Conservation (phyloP, 2,329 filamentous ascomycete genomes). For the Clarireedia hainanense region DNA sequence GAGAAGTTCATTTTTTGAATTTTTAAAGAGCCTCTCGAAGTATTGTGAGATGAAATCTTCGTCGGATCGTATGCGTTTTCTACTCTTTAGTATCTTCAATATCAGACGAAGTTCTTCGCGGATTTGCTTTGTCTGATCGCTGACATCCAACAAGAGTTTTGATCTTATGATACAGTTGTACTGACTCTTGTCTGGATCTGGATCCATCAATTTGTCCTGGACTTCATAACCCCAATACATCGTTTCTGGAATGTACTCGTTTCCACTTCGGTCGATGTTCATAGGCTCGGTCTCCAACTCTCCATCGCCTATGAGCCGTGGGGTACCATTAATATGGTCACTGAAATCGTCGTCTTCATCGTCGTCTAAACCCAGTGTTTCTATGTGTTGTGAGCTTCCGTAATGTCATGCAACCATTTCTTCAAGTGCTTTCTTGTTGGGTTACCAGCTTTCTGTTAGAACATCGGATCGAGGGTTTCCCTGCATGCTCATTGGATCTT, state of each 20-base stretch:
- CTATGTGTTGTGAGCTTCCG: neutral
- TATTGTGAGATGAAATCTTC: conserved; percentile 16
- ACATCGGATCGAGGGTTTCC: conserved; percentile 8
- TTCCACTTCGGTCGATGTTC: neutral
- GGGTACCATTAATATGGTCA: neutral
- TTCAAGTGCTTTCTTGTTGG: conserved; percentile 2
- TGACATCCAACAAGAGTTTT: conserved; percentile 16
- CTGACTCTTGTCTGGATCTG: conserved; percentile 4
- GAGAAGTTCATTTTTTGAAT: conserved; percentile 9
- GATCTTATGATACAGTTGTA: conserved; percentile 10
- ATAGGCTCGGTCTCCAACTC: neutral
- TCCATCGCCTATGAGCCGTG: too few relatives aligned
- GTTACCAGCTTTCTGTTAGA: conserved; percentile 15
- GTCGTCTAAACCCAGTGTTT: neutral
- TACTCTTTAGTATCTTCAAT: conserved; percentile 5
- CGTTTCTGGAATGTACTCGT: neutral
- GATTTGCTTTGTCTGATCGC: conserved; percentile 8
- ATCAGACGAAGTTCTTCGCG: conserved; percentile 7
- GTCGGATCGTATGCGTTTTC: conserved; percentile 2
- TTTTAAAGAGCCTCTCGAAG: conserved; percentile 11
- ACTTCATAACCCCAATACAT: conserved; percentile 13
- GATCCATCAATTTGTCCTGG: conserved; percentile 4
- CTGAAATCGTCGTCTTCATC: neutral
- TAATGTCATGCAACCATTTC: neutral
- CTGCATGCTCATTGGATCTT: conserved; percentile 6